phyloP scores from a whole-genome alignment of 257 asterid genomes.

The Nicotiana tomentosiformis region DNA sequence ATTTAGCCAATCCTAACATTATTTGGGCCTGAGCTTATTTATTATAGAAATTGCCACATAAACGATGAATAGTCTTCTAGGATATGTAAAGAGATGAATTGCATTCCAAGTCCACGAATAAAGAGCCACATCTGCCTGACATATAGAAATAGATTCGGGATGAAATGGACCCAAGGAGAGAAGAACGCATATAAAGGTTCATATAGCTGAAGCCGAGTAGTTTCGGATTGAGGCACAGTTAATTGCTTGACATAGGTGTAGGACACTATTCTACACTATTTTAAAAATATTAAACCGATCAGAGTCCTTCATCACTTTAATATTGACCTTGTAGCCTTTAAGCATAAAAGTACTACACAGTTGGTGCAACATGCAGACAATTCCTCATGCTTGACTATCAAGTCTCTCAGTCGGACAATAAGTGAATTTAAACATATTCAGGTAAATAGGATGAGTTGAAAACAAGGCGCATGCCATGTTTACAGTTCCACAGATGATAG shows the following conservation, averaged over 20 bases:
- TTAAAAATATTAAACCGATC: no score
- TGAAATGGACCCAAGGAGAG: neutral
- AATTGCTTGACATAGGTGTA: neutral
- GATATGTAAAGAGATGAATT: neutral
- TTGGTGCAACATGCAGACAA: neutral
- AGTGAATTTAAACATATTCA: neutral
- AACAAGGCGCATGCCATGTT: neutral
- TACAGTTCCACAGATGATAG: neutral
- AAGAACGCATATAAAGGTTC: neutral
- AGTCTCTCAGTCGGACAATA: neutral
- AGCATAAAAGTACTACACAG: neutral
- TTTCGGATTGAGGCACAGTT: neutral
- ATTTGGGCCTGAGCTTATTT: neutral
- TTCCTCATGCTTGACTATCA: neutral
- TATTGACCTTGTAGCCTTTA: neutral
- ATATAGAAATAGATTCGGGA: neutral
- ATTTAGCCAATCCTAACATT: neutral
- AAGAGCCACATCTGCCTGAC: neutral
- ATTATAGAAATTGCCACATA: neutral
- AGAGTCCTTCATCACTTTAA: neutral
- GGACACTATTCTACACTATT: neutral
- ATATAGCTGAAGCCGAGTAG: neutral
- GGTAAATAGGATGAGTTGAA: neutral
- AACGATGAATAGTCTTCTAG: neutral
- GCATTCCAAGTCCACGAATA: neutral